Base-by-base conservation (phyloP, 2,329 filamentous ascomycete genomes). In the Apiospora pterosperma region DNA sequence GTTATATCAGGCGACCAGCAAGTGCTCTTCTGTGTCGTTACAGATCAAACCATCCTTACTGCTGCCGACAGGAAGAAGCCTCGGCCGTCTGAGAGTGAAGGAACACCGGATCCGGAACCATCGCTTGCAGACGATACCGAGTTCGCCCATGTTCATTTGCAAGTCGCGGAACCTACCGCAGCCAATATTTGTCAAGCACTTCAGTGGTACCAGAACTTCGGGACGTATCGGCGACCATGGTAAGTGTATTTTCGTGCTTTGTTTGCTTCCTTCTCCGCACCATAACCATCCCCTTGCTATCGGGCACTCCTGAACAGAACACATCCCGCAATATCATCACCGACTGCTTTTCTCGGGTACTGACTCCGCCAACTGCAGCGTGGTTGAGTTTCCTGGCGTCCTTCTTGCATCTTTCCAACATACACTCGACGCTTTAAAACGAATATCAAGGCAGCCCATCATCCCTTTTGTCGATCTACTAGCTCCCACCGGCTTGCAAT, bases 351-450 rank as follows among this genome's bases (percentile, higher is more conserved):
- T n/a, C n/a, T n/a, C n/a, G n/a, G n/a, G n/a, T n/a, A n/a, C n/a
- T n/a, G n/a, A n/a, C n/a, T n/a, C n/a, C n/a, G n/a, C n/a, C n/a
- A n/a, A n/a, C n/a, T n/a, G n/a, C n/a, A n/a, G 69, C 16, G 77
- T 90, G 0, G 79, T 90, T 1, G 88, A 90, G 67, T 90, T 90
- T 64, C 88, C 87, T 0, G 85, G 84, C 0, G 76, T 90, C 4
- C 73, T 90, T 2, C 76, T 89, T 2, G 81, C 83, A 0, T 81
- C 87, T 0, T 90, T 90, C 68, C 75, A 81, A 28, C 84, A 85
- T 31, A 88, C 84, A 0, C 77, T 90, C 0, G 73, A 79, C 52
- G 84, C 83, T 0, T 75, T 91, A 2, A 85, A 90, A 69, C 71
- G 74, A 1, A 85, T 89, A 80, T 79, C 11, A 68, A 69, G 14